Base-by-base conservation (phyloP, 2,329 filamentous ascomycete genomes). In the Aaosphaeria pasadenensis region DNA sequence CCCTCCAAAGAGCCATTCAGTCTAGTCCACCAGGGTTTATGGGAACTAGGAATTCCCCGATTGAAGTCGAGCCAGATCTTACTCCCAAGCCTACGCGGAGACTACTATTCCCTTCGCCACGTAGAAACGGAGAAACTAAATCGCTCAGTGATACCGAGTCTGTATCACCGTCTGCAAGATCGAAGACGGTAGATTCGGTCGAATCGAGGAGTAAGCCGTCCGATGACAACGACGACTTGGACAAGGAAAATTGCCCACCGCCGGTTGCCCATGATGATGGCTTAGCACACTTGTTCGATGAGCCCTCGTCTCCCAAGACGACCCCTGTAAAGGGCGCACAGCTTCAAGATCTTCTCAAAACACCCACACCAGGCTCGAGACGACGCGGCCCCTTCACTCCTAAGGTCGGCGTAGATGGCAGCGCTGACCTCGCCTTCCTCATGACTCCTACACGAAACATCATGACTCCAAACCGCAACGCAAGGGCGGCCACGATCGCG, bases 61-160 rank as follows among this genome's bases (percentile, higher is more conserved):
- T 80, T 50, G 74, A 82, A 51, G 64, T 79, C 33, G 75, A 75
- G 43, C 55, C 60, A 30, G 74, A 76, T 44, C 62, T 81, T 11
- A 83, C 81, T 4, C 81, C 82, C 2, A 82, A 77, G 59, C 78
- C 81, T 24, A 91, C 87, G 1, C 79, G 87, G 51, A 79, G 89
- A 49, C 70, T 91, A 2, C 76, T 94, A 1, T 94, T 94, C 60
- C 87, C 89, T 1, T 91, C 87, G 0, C 88, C 88, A 2, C 79
- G 84, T 39, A 87, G 86, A 55, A 80, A 83, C 30, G 81, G 79
- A 33, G 76, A 82, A 41, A 72, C 78, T 1, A 89, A 84, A 62
- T 78, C 81, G 24, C 74, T 89, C 2, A 78, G 80, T 43, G 82
- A 85, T 65, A 55, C 46, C 47, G 59, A 13, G 9, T 43, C 41